These are phyloP conservation scores for Dysphania ambrosioides DNA, from an alignment of 148 eudicot genomes.

Conservation along the genomic window DNA sequence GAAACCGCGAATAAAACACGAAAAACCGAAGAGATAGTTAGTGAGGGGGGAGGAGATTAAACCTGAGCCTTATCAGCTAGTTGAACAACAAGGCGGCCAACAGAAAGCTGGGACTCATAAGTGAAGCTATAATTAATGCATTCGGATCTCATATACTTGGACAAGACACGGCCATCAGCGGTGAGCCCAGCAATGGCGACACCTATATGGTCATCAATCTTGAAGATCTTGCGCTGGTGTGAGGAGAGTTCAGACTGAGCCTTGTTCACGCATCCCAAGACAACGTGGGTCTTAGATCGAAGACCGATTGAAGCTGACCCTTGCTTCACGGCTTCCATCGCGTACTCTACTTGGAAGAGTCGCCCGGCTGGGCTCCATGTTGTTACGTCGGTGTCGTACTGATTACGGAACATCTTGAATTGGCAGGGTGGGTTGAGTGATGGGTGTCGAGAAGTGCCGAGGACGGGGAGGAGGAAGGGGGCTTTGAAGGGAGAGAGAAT, in stretches of 20 bases:
- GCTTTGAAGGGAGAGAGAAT: too few relatives aligned
- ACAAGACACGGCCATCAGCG: conserved; percentile 90
- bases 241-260: conserved; percentile 89
- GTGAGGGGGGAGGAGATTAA: neutral
- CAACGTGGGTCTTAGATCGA: conserved; percentile 83
- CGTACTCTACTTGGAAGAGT: conserved; percentile 91
- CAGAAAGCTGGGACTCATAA: conserved; percentile 75
- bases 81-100: conserved; percentile 91
- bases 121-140: conserved; percentile 67
- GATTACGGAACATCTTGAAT: conserved; percentile 79
- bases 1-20: neutral
- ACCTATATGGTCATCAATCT: conserved; percentile 87
- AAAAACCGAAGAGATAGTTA: conserved; percentile 2
- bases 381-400: conserved; percentile 98
- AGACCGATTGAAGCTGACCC: conserved; percentile 94
- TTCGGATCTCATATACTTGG: conserved; percentile 83
- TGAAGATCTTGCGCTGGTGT: conserved; percentile 95
- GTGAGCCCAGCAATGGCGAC: conserved; percentile 96
- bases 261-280: conserved; percentile 77
- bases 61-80: conserved; percentile 99
- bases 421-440: too few relatives aligned
- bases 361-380: conserved; percentile 96
- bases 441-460: too few relatives aligned
- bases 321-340: conserved; percentile 99
- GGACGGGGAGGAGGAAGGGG: too few relatives aligned